These are phyloP conservation scores for Pythium apleroticum DNA, from an alignment of 352 stramenopile species.

Conservation along the genomic window DNA sequence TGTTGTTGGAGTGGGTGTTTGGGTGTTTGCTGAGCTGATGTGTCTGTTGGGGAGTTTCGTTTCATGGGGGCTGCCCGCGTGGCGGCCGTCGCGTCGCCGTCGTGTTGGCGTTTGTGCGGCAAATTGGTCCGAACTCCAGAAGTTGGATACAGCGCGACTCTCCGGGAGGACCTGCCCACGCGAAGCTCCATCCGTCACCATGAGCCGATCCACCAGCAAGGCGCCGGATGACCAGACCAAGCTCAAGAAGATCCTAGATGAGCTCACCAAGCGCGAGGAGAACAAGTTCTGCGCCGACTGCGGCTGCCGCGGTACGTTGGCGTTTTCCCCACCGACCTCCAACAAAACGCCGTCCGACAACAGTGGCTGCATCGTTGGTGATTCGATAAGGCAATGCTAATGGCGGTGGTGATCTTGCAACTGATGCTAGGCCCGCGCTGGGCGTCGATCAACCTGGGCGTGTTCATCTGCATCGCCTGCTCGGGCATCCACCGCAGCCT, in stretches of 20 bases:
- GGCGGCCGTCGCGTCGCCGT: conserved; percentile 15
- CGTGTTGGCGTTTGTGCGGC: conserved; percentile 4
- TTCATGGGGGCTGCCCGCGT: conserved; percentile 17
- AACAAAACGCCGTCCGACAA: background rate
- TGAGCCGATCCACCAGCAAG: conserved; percentile 49
- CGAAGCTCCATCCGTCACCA: conserved; percentile 18
- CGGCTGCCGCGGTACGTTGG: conserved; percentile 59
- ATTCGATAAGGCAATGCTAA: conserved; percentile 16
- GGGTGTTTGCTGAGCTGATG: conserved; percentile 20
- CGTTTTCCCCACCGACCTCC: background rate
- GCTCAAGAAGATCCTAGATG: conserved; percentile 87
- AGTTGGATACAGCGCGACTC: background rate
- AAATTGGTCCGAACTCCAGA: conserved; percentile 1
- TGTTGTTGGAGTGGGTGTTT: conserved; percentile 17
- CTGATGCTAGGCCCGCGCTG: conserved; percentile 70
- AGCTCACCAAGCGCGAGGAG: conserved; percentile 89
- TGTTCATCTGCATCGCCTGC: conserved; percentile 95
- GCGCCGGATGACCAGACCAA: conserved; percentile 81
- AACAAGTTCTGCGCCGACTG: conserved; percentile 93
- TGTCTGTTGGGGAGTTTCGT: conserved; percentile 28
- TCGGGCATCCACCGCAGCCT: conserved; percentile 92
- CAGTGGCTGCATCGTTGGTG: background rate
- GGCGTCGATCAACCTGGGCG: conserved; percentile 92
- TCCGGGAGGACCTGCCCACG: background rate
- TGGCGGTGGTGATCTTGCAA: conserved; percentile 23